These are phyloP conservation scores for Poa pratensis DNA, from an alignment of 176 grass and related monocot species.

Conservation along the genomic window DNA sequence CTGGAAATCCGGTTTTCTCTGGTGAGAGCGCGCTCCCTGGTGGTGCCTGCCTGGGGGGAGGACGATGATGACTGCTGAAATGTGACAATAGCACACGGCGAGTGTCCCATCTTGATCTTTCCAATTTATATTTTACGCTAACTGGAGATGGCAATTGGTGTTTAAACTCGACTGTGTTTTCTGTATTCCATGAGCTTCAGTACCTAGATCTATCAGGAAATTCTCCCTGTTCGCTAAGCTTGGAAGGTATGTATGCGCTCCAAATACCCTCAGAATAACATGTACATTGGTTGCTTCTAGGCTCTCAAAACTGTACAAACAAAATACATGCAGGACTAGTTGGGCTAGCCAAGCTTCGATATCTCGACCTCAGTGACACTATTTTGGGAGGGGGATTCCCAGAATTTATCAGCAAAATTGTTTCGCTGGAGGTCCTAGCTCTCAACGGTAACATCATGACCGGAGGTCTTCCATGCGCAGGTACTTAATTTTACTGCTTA, in stretches of 20 bases:
- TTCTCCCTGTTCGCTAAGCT: background rate
- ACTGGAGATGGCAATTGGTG: background rate
- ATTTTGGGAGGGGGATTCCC: background rate
- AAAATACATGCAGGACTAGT: background rate
- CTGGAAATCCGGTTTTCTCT: too few species aligned
- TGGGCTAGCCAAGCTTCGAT: conserved; percentile 2
- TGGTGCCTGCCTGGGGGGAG: background rate
- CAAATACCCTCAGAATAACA: background rate
- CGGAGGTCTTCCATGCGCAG: background rate
- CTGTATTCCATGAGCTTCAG: background rate
- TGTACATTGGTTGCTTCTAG: background rate
- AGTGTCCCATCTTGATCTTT: background rate
- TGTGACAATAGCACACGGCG: background rate
- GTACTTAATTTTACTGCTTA: background rate
- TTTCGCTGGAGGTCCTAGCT: conserved; percentile 3
- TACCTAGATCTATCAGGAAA: background rate
- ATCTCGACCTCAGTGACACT: conserved; percentile 1
- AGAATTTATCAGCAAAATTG: background rate
- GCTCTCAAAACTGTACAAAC: background rate
- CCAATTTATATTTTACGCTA: fast-evolving
- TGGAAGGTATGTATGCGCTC: background rate
- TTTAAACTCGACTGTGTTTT: background rate
- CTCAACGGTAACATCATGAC: background rate
- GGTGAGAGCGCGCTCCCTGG: too few species aligned
- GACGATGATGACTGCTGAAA: background rate